Conservation (phyloP, 208 protist species). For the Vickermania ingenoplastis region DNA sequence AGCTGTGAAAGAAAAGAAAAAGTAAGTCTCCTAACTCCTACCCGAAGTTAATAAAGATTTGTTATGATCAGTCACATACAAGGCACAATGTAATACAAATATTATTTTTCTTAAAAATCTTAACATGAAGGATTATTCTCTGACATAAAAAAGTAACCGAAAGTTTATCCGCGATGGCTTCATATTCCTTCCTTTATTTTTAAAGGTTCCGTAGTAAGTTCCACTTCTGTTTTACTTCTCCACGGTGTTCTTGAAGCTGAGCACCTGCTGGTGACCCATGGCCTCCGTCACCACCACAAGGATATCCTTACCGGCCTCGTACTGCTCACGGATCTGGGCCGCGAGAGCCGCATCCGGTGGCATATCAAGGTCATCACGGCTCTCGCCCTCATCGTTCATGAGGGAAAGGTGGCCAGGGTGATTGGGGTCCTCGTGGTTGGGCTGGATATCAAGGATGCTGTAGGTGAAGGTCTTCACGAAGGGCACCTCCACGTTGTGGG, state of each 20-base stretch:
- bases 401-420: slow-evolving; percentile 75
- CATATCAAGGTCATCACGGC: slow-evolving; percentile 93
- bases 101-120: slow-evolving; percentile 9
- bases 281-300: slow-evolving; percentile 90
- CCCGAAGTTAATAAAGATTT: too few species aligned
- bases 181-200: too few species aligned
- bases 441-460: slow-evolving; percentile 89
- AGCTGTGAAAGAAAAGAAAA: too few species aligned
- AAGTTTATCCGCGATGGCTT: too few species aligned
- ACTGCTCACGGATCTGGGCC: slow-evolving; percentile 84
- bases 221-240: slow-evolving; percentile 43
- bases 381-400: slow-evolving; percentile 90
- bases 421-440: slow-evolving; percentile 74
- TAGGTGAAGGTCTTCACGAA: slow-evolving; percentile 94
- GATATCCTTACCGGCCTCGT: slow-evolving; percentile 91
- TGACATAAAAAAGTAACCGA: too few species aligned
- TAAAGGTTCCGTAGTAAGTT: too few species aligned
- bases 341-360: slow-evolving; percentile 87
- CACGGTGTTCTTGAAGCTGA: slow-evolving; percentile 89
- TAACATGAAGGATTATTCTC: slow-evolving; percentile 6
- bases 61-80: background rate
- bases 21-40: too few species aligned
- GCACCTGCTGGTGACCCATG: slow-evolving; percentile 93
- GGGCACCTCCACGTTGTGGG: slow-evolving; percentile 96
- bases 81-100: slow-evolving; percentile 8